phyloP scores from a whole-genome alignment of 495 filamentous ascomycete species.

The Daldinia bambusicola region DNA sequence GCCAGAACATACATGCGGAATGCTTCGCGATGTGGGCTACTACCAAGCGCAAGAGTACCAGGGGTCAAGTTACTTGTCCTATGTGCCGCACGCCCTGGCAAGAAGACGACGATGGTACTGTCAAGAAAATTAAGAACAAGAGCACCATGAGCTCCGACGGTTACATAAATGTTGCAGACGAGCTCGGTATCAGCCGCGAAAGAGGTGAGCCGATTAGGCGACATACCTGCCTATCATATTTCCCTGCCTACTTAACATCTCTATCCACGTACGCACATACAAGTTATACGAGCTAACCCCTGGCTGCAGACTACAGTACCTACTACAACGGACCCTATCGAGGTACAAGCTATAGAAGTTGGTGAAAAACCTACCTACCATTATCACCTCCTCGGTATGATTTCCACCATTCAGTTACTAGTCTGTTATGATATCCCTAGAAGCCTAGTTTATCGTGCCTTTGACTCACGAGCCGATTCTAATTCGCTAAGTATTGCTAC shows the following conservation, averaged over 20 bases:
- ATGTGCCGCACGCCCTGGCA: conserved; percentile 71
- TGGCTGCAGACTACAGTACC: conserved; percentile 19
- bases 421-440: background rate
- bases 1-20: conserved; percentile 78
- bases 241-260: background rate
- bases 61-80: conserved; percentile 69
- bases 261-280: background rate
- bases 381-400: background rate
- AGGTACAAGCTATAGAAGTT: background rate
- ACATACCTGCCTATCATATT: background rate
- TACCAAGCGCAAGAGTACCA: conserved; percentile 56
- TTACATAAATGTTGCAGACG: conserved; percentile 72
- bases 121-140: conserved; percentile 58
- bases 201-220: conserved; percentile 56
- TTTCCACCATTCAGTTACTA: background rate
- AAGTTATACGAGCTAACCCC: background rate
- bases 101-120: conserved; percentile 59
- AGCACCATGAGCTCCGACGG: conserved; percentile 63
- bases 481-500: background rate
- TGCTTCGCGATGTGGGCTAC: conserved; percentile 79
- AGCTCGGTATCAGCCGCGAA: conserved; percentile 67
- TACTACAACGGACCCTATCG: conserved; percentile 13
- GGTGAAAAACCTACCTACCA: background rate
- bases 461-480: background rate
- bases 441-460: background rate